Conservation (phyloP, 345 rosid species). For the Rhodomyrtus tomentosa region DNA sequence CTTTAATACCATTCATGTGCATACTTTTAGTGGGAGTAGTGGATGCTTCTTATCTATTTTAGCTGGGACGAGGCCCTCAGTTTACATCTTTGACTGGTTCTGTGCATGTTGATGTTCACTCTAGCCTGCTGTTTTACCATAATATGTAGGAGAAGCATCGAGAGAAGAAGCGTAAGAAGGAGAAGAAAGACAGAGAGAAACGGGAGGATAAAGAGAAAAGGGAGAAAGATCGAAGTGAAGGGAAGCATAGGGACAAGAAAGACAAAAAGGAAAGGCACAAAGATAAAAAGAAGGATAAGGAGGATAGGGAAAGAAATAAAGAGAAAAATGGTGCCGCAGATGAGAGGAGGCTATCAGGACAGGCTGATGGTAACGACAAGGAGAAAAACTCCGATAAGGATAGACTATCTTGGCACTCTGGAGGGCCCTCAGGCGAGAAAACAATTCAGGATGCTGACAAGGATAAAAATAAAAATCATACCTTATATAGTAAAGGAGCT, state of each 20-base stretch:
- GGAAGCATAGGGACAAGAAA: conserved; percentile 37
- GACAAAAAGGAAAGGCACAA: conserved; percentile 21
- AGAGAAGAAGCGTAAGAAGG: conserved; percentile 45
- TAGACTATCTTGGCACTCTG: conserved; percentile 13
- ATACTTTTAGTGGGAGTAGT: background rate
- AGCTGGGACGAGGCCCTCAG: background rate
- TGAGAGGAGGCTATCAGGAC: conserved; percentile 4
- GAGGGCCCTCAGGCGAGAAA: conserved; percentile 15
- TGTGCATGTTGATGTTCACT: background rate
- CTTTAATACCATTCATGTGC: background rate
- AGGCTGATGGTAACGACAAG: conserved; percentile 7
- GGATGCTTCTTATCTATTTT: background rate
- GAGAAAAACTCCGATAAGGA: conserved; percentile 20
- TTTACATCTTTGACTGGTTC: background rate
- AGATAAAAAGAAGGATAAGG: conserved; percentile 24
- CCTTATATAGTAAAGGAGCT: conserved; percentile 17
- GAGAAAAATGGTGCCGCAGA: conserved; percentile 16
- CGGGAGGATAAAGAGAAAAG: conserved; percentile 34
- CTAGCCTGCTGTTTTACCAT: background rate
- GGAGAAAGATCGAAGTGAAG: conserved; percentile 38
- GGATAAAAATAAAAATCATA: conserved; percentile 13
- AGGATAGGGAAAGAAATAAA: conserved; percentile 25
- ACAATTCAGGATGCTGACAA: conserved; percentile 9
- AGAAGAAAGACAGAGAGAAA: conserved; percentile 38
- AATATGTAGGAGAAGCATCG: conserved; percentile 34